These are phyloP conservation scores for Rhizopogon rudus DNA, from an alignment of 768 basidiomycete genomes.

Conservation along the genomic window DNA sequence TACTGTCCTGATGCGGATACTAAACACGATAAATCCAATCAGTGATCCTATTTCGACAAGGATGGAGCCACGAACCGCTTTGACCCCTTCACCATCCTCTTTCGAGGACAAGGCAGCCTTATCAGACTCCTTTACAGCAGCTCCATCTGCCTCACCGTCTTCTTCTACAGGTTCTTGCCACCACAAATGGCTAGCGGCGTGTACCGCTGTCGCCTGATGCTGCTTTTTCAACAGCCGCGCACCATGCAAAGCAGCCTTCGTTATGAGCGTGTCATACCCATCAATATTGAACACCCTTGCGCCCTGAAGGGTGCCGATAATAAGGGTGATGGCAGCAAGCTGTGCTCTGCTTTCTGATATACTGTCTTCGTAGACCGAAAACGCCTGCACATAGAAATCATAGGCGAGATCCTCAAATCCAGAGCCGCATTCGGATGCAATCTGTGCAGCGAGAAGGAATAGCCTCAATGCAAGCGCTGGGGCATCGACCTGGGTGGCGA, in stretches of 20 bases:
- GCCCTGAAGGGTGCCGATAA: conserved; percentile 87
- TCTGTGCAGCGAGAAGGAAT: conserved; percentile 93
- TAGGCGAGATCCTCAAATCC: conserved; percentile 95
- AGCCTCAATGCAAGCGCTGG: conserved; percentile 89
- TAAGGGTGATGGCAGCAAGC: conserved; percentile 92
- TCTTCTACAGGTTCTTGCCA: conserved; percentile 74
- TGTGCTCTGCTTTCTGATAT: conserved; percentile 96
- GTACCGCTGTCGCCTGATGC: conserved; percentile 93
- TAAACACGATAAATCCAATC: conserved; percentile 17
- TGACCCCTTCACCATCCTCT: conserved; percentile 40
- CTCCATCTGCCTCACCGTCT: conserved; percentile 33
- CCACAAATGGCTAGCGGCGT: conserved; percentile 95
- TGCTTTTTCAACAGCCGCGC: conserved; percentile 97
- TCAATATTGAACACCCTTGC: conserved; percentile 90
- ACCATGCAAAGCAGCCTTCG: conserved; percentile 97
- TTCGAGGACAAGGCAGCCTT: conserved; percentile 14
- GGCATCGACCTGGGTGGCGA: conserved; percentile 90
- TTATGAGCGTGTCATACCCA: conserved; percentile 96
- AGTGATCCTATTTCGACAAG: background rate
- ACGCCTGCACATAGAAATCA: conserved; percentile 96
- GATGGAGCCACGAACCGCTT: conserved; percentile 45
- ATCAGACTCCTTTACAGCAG: conserved; percentile 22
- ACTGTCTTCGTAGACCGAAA: conserved; percentile 96
- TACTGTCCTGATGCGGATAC: conserved; percentile 92
- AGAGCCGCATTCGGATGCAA: conserved; percentile 90